Conservation (phyloP, 768 basidiomycete genomes). For the Lactarius indigo region DNA sequence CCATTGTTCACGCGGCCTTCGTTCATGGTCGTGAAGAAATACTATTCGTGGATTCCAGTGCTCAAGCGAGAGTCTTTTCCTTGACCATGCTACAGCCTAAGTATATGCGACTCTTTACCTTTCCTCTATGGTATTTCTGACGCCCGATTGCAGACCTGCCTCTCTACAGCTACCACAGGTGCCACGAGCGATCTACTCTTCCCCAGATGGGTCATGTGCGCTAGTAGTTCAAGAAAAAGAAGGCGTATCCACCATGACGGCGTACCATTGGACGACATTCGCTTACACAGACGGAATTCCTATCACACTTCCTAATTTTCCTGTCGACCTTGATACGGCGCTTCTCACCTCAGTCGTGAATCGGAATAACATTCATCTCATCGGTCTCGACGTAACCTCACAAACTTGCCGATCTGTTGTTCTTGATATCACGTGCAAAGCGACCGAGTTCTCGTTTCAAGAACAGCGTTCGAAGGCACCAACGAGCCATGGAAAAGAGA, state of each 20-base stretch:
- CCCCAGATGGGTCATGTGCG: constrained; percentile 54
- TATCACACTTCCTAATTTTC: constrained; percentile 27
- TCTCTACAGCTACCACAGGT: constrained; percentile 27
- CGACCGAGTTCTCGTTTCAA: constrained; percentile 31
- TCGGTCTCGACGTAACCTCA: constrained; percentile 33
- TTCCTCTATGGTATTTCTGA: not conserved
- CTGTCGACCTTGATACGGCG: not conserved
- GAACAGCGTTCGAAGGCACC: constrained; percentile 34
- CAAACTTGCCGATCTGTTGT: constrained; percentile 40
- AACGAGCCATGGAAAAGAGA: constrained; percentile 23
- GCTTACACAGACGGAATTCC: constrained; percentile 45
- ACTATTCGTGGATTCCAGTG: constrained; percentile 43
- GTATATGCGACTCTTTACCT: constrained; percentile 30
- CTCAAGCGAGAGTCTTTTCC: constrained; percentile 47
- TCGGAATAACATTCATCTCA: not conserved
- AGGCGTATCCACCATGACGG: constrained; percentile 28
- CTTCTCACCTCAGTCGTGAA: not conserved
- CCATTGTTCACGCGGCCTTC: constrained; percentile 40
- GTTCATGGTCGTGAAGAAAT: constrained; percentile 50
- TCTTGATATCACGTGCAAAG: constrained; percentile 50
- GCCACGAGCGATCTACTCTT: constrained; percentile 35
- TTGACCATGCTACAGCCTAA: constrained; percentile 50
- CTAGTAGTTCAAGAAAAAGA: constrained; percentile 33
- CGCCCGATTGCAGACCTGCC: constrained; percentile 37
- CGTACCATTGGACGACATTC: constrained; percentile 55